Evolutionary conservation across 352 stramenopile species (phyloP).

Genomic region (Pythium myriotylum): DNA sequence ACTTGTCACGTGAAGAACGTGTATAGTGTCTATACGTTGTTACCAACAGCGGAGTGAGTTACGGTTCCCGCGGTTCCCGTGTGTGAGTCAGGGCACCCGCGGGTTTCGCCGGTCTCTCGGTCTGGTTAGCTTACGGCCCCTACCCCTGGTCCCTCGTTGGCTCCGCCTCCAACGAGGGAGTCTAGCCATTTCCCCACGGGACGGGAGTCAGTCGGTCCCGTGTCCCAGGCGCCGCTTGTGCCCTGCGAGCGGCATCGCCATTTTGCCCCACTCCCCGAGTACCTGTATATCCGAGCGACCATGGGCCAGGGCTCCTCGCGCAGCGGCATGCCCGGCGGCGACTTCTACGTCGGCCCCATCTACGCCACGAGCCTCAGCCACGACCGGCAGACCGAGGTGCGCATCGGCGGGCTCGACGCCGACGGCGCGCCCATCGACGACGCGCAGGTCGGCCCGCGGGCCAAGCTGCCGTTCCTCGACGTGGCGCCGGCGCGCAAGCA

Average conservation of each 20-base stretch:
- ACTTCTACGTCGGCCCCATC: constrained; percentile 84
- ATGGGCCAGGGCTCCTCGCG: constrained; percentile 72
- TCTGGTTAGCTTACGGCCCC: too few relatives aligned
- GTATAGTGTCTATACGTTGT: too few relatives aligned
- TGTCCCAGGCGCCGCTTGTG: background rate
- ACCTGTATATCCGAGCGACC: background rate
- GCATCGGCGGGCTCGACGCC: constrained; percentile 50
- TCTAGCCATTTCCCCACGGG: background rate
- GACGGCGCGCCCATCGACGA: constrained; percentile 41
- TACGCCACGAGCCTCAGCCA: constrained; percentile 87
- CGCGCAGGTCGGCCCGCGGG: constrained; percentile 69
- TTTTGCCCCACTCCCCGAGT: too few relatives aligned
- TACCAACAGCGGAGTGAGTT: constrained; percentile 15
- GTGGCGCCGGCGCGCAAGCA: constrained; percentile 54
- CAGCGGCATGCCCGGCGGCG: constrained; percentile 62
- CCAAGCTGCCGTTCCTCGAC: constrained; percentile 71
- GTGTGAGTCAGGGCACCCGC: too few relatives aligned
- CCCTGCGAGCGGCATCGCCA: background rate
- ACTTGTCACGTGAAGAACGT: background rate
- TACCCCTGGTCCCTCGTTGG: background rate
- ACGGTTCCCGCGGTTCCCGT: too few relatives aligned
- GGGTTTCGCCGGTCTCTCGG: too few relatives aligned
- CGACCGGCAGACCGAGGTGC: constrained; percentile 84
- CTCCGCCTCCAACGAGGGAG: constrained; percentile 4
- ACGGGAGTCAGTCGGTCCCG: constrained; percentile 21